Percentiles rank a stretch among this genome's conserved stretches.
Conservation (phyloP, 2,329 filamentous ascomycete species). For the Tolypocladium album region DNA sequence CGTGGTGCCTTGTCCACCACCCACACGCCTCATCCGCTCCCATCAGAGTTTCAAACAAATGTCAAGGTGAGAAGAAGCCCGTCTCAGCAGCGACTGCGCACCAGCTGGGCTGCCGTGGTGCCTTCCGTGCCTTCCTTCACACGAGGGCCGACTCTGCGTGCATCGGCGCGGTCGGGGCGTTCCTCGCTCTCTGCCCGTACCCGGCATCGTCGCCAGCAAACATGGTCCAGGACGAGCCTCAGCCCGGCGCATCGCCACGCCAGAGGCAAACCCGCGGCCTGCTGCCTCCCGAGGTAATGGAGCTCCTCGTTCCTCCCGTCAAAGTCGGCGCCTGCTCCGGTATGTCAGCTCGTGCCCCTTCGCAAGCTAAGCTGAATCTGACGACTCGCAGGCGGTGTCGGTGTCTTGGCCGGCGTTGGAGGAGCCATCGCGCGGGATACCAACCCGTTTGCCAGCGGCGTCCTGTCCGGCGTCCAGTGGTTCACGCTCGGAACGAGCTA, state of each 20-base stretch:
- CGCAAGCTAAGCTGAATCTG: conserved; percentile 1
- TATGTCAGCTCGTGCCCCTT: conserved; percentile 16
- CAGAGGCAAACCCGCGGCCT: conserved; percentile 21
- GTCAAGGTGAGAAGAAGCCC: not conserved
- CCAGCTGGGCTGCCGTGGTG: not conserved
- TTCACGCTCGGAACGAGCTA: conserved; percentile 67
- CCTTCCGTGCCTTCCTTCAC: not conserved
- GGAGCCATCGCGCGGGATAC: conserved; percentile 60
- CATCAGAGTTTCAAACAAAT: not conserved
- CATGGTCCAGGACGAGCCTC: conserved; percentile 9
- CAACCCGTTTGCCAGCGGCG: conserved; percentile 58
- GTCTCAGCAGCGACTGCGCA: not conserved
- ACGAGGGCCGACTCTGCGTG: not conserved
- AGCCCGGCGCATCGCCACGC: conserved; percentile 7
- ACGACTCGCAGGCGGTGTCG: conserved; percentile 40
- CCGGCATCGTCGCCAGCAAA: not conserved
- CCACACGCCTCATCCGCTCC: not conserved
- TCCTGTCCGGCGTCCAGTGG: conserved; percentile 69
- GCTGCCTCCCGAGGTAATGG: conserved; percentile 30
- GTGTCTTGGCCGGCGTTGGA: conserved; percentile 55
- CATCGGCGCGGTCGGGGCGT: not conserved
- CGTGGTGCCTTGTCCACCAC: too few species aligned
- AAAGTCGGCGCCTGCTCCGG: conserved; percentile 51
- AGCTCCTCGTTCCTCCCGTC: conserved; percentile 39
- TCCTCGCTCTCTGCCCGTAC: not conserved